A percentile compares a stretch with the other conserved stretches of the same genome.
Evolutionary conservation across 441 rosid species (phyloP).

Genomic region (Omphalea diandra): DNA sequence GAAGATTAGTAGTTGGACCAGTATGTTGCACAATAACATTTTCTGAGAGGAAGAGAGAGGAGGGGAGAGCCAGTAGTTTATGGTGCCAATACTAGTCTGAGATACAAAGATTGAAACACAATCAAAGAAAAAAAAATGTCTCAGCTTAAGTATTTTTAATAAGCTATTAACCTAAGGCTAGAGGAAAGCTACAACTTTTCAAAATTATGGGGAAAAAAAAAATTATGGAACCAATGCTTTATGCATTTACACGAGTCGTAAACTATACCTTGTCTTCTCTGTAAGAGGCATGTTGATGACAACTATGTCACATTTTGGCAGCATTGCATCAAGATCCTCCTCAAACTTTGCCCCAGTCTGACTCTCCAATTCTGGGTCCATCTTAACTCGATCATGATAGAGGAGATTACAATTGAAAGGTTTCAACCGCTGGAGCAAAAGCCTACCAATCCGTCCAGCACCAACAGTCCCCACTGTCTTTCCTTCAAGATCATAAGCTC

Average conservation of each 20-base stretch:
- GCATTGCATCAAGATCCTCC: constrained; percentile 79
- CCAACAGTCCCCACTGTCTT: constrained; percentile 92
- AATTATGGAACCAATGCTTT: not conserved
- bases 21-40: too few relatives aligned
- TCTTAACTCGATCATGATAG: constrained; percentile 75
- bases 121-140: too few relatives aligned
- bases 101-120: too few relatives aligned
- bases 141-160: too few relatives aligned
- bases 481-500: constrained; percentile 94
- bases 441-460: constrained; percentile 86
- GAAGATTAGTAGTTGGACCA: too few relatives aligned
- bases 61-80: too few relatives aligned
- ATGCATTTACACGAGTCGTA: not conserved
- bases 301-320: constrained; percentile 75
- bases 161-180: not conserved
- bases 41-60: too few relatives aligned
- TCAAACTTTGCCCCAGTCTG: constrained; percentile 72
- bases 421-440: constrained; percentile 82
- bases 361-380: constrained; percentile 72
- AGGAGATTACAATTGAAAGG: constrained; percentile 88
- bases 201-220: not conserved
- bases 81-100: too few relatives aligned
- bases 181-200: not conserved
- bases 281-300: constrained; percentile 87
- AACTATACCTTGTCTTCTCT: constrained; percentile 65